Evolutionary conservation across 225 moss, liverwort and hornwort species (phyloP).

Genomic region (Polytrichum formosum): DNA sequence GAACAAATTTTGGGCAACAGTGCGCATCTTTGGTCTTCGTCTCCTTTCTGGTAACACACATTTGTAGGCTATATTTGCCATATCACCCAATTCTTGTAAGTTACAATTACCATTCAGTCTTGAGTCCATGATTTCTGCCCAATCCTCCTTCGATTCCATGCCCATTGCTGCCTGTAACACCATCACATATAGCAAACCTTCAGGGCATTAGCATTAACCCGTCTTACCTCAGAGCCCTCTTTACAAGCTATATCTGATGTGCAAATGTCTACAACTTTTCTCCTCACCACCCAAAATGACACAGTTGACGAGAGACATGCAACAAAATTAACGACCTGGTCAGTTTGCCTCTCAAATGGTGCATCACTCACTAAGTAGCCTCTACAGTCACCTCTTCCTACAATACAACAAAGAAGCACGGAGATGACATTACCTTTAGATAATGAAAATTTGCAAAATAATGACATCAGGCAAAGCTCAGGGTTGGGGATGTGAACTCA

Average conservation of each 20-base stretch:
- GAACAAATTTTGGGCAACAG: constrained; percentile 40
- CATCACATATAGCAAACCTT: no score
- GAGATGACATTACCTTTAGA: not conserved
- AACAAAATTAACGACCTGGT: no score
- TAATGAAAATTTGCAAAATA: not conserved
- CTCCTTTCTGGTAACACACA: constrained; percentile 52
- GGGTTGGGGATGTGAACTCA: not conserved
- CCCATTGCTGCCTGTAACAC: constrained; percentile 79
- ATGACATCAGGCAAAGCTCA: not conserved
- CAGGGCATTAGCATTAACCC: no score
- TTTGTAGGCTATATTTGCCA: constrained; percentile 90
- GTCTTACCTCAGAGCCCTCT: no score
- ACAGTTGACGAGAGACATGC: no score
- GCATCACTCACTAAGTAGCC: no score
- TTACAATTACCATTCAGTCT: constrained; percentile 79
- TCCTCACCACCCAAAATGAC: no score
- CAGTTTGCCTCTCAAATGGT: no score
- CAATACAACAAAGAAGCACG: no score
- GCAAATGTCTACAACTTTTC: no score
- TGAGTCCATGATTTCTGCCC: constrained; percentile 89
- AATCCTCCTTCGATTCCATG: constrained; percentile 88
- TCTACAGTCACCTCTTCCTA: no score
- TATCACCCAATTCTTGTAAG: constrained; percentile 75
- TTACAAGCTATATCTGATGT: no score
- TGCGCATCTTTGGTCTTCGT: constrained; percentile 46